Conservation (phyloP, 495 filamentous ascomycete species). For the Podospora tetraspora region DNA sequence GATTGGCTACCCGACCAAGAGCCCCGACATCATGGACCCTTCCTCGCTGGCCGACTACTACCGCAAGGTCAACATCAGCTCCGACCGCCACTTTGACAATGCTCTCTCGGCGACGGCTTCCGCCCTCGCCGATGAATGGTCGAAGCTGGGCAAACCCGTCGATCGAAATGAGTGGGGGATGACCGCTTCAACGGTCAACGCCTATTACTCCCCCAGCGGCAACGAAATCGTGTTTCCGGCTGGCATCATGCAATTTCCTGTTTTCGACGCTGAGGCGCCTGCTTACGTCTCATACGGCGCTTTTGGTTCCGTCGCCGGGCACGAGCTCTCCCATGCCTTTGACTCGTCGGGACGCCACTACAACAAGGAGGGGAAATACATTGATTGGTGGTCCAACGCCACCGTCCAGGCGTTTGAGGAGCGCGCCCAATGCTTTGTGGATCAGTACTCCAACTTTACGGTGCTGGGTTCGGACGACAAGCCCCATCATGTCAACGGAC, state of each 20-base stretch:
- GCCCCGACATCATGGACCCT: constrained; percentile 59
- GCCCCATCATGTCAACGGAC: constrained; percentile 61
- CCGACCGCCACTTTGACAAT: constrained; percentile 48
- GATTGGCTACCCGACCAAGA: constrained; percentile 66
- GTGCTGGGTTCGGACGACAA: constrained; percentile 51
- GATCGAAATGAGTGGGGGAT: constrained; percentile 58
- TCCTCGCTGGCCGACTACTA: constrained; percentile 34
- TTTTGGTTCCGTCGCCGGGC: constrained; percentile 65
- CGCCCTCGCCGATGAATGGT: constrained; percentile 47
- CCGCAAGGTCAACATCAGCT: neutral
- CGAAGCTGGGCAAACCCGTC: constrained; percentile 55
- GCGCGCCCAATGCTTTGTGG: constrained; percentile 63
- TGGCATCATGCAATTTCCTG: constrained; percentile 67
- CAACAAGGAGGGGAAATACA: constrained; percentile 63
- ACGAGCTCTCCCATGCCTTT: constrained; percentile 70
- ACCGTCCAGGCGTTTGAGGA: constrained; percentile 59
- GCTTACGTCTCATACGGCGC: constrained; percentile 65
- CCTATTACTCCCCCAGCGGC: constrained; percentile 33
- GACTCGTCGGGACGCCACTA: constrained; percentile 67
- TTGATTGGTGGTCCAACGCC: constrained; percentile 65
- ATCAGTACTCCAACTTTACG: constrained; percentile 62
- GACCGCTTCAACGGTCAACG: constrained; percentile 4
- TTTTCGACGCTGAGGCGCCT: constrained; percentile 57
- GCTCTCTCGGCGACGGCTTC: constrained; percentile 48
- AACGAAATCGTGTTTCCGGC: constrained; percentile 60